These are phyloP conservation scores for Erodium texanum DNA, from an alignment of 441 rosid species.

Conservation along the genomic window DNA sequence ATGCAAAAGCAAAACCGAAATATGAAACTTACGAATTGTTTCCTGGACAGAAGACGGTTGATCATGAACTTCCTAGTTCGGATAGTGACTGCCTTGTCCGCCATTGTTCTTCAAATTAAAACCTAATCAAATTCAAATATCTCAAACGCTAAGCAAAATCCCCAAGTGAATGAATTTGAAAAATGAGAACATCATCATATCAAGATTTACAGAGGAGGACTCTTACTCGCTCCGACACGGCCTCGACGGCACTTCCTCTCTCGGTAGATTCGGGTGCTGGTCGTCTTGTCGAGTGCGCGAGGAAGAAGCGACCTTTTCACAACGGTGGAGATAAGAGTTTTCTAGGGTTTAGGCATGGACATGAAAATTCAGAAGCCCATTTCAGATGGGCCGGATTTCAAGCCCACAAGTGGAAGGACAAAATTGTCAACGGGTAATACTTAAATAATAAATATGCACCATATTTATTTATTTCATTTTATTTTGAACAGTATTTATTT, in stretches of 20 bases:
- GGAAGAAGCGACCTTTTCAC: background rate
- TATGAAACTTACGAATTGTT: background rate
- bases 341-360: no score
- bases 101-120: background rate
- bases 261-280: background rate
- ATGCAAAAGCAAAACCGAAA: background rate
- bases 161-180: background rate
- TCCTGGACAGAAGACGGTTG: slow-evolving; percentile 7
- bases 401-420: no score
- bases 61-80: slow-evolving; percentile 5
- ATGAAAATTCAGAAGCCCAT: no score
- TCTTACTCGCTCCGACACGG: no score
- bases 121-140: background rate
- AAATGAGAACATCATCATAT: background rate
- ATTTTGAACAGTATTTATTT: no score
- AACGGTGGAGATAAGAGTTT: no score
- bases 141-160: background rate
- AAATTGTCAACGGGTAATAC: no score
- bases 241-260: background rate
- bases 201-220: background rate
- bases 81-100: slow-evolving; percentile 3
- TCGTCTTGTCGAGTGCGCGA: background rate
- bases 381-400: no score
- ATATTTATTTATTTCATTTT: no score
- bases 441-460: no score